These are phyloP conservation scores for Hymenoscyphus infarciens DNA, from an alignment of 2,329 filamentous ascomycete genomes.

Conservation along the genomic window DNA sequence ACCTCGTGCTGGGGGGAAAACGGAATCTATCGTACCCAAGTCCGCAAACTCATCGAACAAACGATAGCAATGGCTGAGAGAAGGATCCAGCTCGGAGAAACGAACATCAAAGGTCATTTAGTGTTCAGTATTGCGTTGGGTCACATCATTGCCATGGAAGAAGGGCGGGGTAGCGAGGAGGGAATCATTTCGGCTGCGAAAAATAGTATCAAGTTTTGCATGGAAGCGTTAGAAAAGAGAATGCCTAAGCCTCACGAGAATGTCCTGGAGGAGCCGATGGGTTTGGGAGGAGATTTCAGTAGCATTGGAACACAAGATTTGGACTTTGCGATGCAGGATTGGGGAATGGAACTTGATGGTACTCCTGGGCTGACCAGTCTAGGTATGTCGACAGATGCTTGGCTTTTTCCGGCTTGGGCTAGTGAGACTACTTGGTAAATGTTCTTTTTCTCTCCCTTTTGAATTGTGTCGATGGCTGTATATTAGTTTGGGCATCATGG, in stretches of 20 bases:
- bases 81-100: slow-evolving; percentile 41
- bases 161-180: slow-evolving; percentile 14
- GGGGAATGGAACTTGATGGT: slow-evolving; percentile 4
- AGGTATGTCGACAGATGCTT: no score
- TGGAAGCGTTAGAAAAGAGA: slow-evolving; percentile 16
- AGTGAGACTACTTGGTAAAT: no score
- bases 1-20: slow-evolving; percentile 27
- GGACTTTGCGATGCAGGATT: slow-evolving; percentile 13
- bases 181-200: slow-evolving; percentile 20
- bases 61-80: slow-evolving; percentile 32
- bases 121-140: slow-evolving; percentile 41
- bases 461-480: no score
- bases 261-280: not conserved
- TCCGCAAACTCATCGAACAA: slow-evolving; percentile 35
- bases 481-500: no score
- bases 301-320: slow-evolving; percentile 3
- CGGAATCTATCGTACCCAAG: slow-evolving; percentile 30
- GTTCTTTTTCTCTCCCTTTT: no score
- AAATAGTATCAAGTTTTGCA: slow-evolving; percentile 21
- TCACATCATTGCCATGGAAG: slow-evolving; percentile 37
- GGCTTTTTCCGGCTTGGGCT: no score
- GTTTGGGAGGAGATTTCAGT: not conserved
- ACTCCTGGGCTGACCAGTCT: no score
- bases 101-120: slow-evolving; percentile 43
- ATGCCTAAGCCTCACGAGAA: slow-evolving; percentile 4